phyloP scores from a whole-genome alignment of 192 early-diverging fungal species.

The Podila verticillata region DNA sequence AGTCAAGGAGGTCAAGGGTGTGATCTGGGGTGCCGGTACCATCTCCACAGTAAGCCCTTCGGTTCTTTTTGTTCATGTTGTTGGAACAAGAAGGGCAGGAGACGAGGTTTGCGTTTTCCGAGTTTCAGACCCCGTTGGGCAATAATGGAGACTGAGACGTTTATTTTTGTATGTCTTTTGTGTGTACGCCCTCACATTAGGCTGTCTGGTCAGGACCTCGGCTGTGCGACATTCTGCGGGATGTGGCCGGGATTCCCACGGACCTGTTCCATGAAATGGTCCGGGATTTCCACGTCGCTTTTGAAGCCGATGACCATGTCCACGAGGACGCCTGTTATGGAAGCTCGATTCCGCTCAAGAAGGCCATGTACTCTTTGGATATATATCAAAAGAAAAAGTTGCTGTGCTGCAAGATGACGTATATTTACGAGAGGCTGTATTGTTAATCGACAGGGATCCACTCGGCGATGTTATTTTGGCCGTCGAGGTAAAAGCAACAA shows the following conservation, averaged over 20 bases:
- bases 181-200: slow-evolving; percentile 52
- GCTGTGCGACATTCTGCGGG: slow-evolving; percentile 76
- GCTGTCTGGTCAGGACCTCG: slow-evolving; percentile 83
- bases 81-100: too few relatives aligned
- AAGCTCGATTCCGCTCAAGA: slow-evolving; percentile 71
- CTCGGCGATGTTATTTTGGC: slow-evolving; percentile 76
- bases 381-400: background rate
- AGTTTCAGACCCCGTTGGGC: too few relatives aligned
- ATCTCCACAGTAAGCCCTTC: slow-evolving; percentile 72
- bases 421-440: background rate
- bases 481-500: slow-evolving; percentile 65
- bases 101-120: too few relatives aligned
- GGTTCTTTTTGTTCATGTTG: background rate
- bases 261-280: slow-evolving; percentile 61
- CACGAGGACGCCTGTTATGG: slow-evolving; percentile 78
- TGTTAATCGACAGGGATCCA: slow-evolving; percentile 51
- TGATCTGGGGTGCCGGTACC: slow-evolving; percentile 83
- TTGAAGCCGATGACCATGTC: slow-evolving; percentile 74
- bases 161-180: background rate
- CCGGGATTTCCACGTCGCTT: slow-evolving; percentile 67
- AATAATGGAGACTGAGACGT: too few relatives aligned
- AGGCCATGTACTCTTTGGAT: slow-evolving; percentile 59
- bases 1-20: slow-evolving; percentile 79
- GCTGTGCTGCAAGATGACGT: background rate
- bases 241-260: slow-evolving; percentile 62